Evolutionary conservation across 805 yeast genomes (phyloP).

Genomic region (Candida maesae): DNA sequence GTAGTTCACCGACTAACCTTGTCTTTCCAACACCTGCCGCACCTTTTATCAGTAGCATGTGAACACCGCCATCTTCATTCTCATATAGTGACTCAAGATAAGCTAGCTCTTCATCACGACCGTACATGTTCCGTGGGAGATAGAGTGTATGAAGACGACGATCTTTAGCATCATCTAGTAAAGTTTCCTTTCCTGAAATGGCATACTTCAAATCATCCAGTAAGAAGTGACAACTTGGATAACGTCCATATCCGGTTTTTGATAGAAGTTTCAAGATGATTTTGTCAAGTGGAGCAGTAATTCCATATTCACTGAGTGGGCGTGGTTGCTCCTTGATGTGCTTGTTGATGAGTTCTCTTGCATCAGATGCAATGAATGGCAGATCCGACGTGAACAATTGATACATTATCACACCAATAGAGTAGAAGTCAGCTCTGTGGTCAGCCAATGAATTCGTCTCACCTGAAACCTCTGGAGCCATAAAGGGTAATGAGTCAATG

Average conservation of each 20-base stretch:
- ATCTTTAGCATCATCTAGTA: slow-evolving; percentile 14
- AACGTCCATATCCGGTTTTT: slow-evolving; percentile 38
- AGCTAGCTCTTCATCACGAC: slow-evolving; percentile 27
- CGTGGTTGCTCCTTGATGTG: slow-evolving; percentile 39
- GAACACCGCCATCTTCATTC: slow-evolving; percentile 21
- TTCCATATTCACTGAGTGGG: slow-evolving; percentile 31
- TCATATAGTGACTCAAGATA: slow-evolving; percentile 24
- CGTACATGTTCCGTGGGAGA: slow-evolving; percentile 28
- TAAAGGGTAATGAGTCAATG: slow-evolving; percentile 40
- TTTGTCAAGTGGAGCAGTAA: slow-evolving; percentile 31
- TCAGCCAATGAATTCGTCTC: slow-evolving; percentile 37
- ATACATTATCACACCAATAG: slow-evolving; percentile 47
- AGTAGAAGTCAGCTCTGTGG: slow-evolving; percentile 45
- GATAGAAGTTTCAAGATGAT: slow-evolving; percentile 41
- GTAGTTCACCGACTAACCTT: slow-evolving; percentile 37
- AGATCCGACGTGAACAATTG: slow-evolving; percentile 42
- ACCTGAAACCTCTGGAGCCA: slow-evolving; percentile 49
- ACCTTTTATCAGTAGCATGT: slow-evolving; percentile 36
- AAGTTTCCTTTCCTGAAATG: slow-evolving; percentile 3
- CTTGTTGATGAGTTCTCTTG: slow-evolving; percentile 36
- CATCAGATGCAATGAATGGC: slow-evolving; percentile 41
- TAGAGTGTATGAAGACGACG: slow-evolving; percentile 1
- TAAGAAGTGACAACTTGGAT: slow-evolving; percentile 32
- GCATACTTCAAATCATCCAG: slow-evolving; percentile 33
- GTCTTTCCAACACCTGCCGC: slow-evolving; percentile 45